These are phyloP conservation scores for Nephelium lappaceum DNA, from an alignment of 345 rosid species.

Conservation along the genomic window DNA sequence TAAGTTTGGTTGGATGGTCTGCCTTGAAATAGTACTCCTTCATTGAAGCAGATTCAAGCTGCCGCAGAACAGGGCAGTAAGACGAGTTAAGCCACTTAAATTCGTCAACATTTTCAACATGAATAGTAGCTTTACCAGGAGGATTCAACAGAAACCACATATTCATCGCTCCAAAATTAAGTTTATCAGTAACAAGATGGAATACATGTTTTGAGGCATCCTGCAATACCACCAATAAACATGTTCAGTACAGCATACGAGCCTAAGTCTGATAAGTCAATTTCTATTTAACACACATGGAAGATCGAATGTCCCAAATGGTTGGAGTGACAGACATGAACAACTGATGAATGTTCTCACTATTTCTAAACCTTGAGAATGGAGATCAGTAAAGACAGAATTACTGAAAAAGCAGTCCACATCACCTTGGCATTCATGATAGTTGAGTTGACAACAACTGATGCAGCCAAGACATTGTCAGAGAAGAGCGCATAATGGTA, in stretches of 20 bases:
- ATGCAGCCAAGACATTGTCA: conserved; percentile 99
- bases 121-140: conserved; percentile 90
- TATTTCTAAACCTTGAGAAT: conserved; percentile 3
- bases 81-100: conserved; percentile 99
- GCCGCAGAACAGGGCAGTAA: conserved; percentile 94
- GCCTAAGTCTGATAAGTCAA: conserved; percentile 7
- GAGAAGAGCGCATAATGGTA: conserved; percentile 97
- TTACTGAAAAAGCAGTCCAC: conserved; percentile 18
- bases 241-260: conserved; percentile 15
- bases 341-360: neutral
- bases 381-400: neutral
- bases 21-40: conserved; percentile 98
- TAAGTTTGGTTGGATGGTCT: conserved; percentile 76
- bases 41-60: conserved; percentile 93
- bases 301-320: neutral
- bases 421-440: conserved; percentile 89
- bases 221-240: conserved; percentile 45
- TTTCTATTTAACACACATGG: neutral
- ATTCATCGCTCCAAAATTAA: conserved; percentile 96
- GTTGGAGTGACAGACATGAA: neutral
- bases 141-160: conserved; percentile 99
- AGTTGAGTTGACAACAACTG: conserved; percentile 98
- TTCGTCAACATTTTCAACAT: conserved; percentile 97
- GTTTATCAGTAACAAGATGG: conserved; percentile 94
- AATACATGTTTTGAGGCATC: conserved; percentile 96